phyloP scores from a whole-genome alignment of 1,284 basidiomycete species.

The Melampsora occidentalis region DNA sequence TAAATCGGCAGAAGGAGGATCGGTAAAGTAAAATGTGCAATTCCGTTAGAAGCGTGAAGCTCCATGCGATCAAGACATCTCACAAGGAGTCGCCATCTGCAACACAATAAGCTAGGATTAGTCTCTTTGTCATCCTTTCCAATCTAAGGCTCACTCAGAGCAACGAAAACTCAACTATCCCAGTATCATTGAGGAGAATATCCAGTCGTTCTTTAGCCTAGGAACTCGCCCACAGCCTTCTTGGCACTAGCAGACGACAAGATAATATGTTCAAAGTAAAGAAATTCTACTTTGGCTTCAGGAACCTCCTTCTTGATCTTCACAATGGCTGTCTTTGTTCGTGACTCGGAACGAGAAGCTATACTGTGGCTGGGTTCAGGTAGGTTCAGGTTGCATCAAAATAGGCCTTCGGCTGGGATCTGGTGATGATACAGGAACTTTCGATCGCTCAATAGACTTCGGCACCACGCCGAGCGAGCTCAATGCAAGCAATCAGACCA shows the following conservation, averaged over 20 bases:
- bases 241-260: conserved; percentile 47
- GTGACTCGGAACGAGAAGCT: neutral
- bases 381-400: neutral
- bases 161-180: conserved; percentile 26
- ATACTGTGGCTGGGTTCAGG: neutral
- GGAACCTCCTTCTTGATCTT: conserved; percentile 43
- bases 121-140: neutral
- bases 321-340: neutral
- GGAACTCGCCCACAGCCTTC: conserved; percentile 48
- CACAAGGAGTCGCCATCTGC: conserved; percentile 45
- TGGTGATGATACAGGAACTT: neutral
- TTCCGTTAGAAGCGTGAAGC: conserved; percentile 45
- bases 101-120: neutral
- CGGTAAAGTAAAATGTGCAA: conserved; percentile 46
- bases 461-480: conserved; percentile 10
- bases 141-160: too few relatives aligned
- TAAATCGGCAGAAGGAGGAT: conserved; percentile 44
- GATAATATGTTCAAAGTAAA: conserved; percentile 52
- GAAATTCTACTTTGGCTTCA: conserved; percentile 48
- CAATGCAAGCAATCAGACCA: neutral
- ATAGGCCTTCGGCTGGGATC: neutral
- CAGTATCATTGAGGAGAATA: conserved; percentile 52
- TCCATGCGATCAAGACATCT: conserved; percentile 36
- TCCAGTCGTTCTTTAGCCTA: conserved; percentile 48
- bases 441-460: neutral